Evolutionary conservation across 2,329 filamentous ascomycete species (phyloP).

Genomic region (Onygena corvina): DNA sequence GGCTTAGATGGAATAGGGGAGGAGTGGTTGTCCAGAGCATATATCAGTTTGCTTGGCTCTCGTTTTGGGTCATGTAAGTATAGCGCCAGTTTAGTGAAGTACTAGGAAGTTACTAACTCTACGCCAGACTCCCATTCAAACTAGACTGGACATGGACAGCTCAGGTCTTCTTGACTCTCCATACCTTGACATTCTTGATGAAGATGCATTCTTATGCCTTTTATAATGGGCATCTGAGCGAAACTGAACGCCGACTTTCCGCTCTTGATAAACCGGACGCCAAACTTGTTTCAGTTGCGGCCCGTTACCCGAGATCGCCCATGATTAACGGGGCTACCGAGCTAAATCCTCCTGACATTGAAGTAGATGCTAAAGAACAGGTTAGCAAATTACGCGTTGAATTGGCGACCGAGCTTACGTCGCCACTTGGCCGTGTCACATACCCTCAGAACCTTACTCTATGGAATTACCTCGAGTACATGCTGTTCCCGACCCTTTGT

Average conservation of each 20-base stretch:
- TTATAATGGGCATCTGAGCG: constrained; percentile 90
- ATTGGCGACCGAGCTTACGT: constrained; percentile 80
- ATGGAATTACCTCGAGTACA: constrained; percentile 70
- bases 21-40: constrained; percentile 76
- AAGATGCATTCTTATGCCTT: constrained; percentile 99
- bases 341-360: constrained; percentile 18
- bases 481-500: constrained; percentile 88
- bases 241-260: constrained; percentile 68
- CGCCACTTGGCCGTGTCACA: constrained; percentile 74
- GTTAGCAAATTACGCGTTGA: constrained; percentile 66
- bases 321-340: constrained; percentile 7
- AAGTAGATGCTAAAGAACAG: constrained; percentile 30
- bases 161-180: constrained; percentile 86
- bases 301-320: constrained; percentile 54
- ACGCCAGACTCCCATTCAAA: constrained; percentile 58
- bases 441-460: constrained; percentile 82
- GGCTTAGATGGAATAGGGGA: constrained; percentile 59
- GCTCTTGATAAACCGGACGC: constrained; percentile 66
- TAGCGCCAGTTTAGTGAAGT: background rate
- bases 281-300: constrained; percentile 50
- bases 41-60: constrained; percentile 67
- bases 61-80: constrained; percentile 60
- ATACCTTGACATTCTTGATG: constrained; percentile 87
- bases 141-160: constrained; percentile 93
- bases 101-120: constrained; percentile 16